phyloP scores from a whole-genome alignment of 2,329 filamentous ascomycete species.

The Trichoderma sp. region DNA sequence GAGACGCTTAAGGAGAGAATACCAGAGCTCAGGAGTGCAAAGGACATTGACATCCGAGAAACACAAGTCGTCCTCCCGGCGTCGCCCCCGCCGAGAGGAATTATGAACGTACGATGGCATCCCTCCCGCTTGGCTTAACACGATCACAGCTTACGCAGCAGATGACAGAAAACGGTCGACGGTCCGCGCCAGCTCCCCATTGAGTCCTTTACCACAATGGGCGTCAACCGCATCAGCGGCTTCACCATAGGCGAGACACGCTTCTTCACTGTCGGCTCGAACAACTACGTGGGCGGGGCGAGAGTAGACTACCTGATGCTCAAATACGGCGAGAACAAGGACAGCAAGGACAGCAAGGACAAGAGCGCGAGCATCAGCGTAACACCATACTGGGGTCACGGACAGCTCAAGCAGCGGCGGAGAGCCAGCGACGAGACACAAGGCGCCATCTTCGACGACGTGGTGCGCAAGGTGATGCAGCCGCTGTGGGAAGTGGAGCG shows the following conservation, averaged over 20 bases:
- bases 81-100: slow-evolving; percentile 20
- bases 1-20: slow-evolving; percentile 14
- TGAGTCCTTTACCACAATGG: slow-evolving; percentile 25
- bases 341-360: neutral
- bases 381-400: slow-evolving; percentile 9
- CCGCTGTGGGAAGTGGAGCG: slow-evolving; percentile 62
- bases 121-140: neutral
- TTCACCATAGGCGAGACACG: slow-evolving; percentile 19
- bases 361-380: neutral
- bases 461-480: slow-evolving; percentile 54
- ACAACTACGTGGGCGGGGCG: slow-evolving; percentile 23
- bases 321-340: neutral
- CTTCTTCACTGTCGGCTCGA: slow-evolving; percentile 27
- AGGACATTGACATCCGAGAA: slow-evolving; percentile 16
- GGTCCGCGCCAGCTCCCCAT: slow-evolving; percentile 26
- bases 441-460: slow-evolving; percentile 31
- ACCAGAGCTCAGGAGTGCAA: neutral
- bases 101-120: slow-evolving; percentile 23
- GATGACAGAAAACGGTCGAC: slow-evolving; percentile 26
- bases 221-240: neutral
- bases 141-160: neutral
- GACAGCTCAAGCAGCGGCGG: slow-evolving; percentile 43
- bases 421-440: neutral
- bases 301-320: slow-evolving; percentile 18
- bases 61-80: slow-evolving; percentile 19